A percentile compares a stretch with the other conserved stretches of the same genome.
phyloP scores from a whole-genome alignment of 2,329 filamentous ascomycete genomes.

The Sporothrix euskadiensis region DNA sequence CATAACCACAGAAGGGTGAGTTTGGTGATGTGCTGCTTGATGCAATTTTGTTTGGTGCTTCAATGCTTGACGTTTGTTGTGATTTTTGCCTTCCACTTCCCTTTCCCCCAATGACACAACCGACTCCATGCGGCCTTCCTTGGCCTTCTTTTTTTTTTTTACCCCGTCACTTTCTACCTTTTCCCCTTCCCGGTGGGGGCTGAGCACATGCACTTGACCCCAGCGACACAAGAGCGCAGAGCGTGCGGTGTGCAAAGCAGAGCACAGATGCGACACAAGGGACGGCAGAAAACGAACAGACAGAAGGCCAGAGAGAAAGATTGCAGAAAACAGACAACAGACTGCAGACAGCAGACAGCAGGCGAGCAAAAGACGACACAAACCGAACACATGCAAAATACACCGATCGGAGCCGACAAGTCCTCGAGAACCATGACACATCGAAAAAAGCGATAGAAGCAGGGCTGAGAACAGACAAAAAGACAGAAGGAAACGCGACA shows the following conservation, averaged over 20 bases:
- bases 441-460: background rate
- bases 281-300: background rate
- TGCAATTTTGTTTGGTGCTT: background rate
- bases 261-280: background rate
- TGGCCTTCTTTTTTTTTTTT: constrained; percentile 20
- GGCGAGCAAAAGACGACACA: background rate
- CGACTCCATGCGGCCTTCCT: constrained; percentile 2
- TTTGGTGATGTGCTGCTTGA: constrained; percentile 32
- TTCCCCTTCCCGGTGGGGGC: background rate
- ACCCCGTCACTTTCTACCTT: background rate
- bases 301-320: background rate
- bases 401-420: background rate
- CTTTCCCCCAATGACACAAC: background rate
- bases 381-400: background rate
- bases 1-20: constrained; percentile 63
- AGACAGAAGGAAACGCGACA: background rate
- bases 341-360: background rate
- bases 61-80: constrained; percentile 38
- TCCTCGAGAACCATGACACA: background rate
- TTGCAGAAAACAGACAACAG: background rate
- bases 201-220: constrained; percentile 1
- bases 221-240: background rate
- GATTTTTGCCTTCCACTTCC: background rate
- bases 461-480: background rate
- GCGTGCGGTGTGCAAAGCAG: background rate